These are phyloP conservation scores for Gossypium australe DNA, from an alignment of 345 rosid species.

Conservation along the genomic window DNA sequence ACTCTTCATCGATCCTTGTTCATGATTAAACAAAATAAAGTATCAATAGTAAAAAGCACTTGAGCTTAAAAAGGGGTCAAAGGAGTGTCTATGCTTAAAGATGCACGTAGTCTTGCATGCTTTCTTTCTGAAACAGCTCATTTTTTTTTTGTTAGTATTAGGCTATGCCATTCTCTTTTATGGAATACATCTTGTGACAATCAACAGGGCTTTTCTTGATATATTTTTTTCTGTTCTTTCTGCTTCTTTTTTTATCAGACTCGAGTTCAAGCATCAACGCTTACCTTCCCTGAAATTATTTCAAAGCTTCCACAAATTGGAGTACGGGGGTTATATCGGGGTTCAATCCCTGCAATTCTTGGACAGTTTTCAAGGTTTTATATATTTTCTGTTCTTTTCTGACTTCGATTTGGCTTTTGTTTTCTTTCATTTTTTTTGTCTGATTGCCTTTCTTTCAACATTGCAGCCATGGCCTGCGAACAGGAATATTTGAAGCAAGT, in stretches of 20 bases:
- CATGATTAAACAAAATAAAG: neutral
- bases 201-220: slow-evolving; percentile 2
- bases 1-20: neutral
- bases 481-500: slow-evolving; percentile 91
- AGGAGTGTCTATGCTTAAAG: neutral
- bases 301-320: slow-evolving; percentile 93
- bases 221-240: neutral
- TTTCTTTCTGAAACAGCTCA: neutral
- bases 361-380: slow-evolving; percentile 95
- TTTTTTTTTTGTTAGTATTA: neutral
- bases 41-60: no score
- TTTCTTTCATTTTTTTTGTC: slow-evolving; percentile 4
- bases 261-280: slow-evolving; percentile 91
- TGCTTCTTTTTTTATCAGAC: slow-evolving; percentile 44
- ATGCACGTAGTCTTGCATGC: neutral
- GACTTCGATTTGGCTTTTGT: neutral
- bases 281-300: slow-evolving; percentile 74
- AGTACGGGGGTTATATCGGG: slow-evolving; percentile 74
- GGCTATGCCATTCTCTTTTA: neutral
- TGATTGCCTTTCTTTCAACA: slow-evolving; percentile 14
- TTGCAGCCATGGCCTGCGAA: slow-evolving; percentile 88
- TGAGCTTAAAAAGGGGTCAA: neutral
- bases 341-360: slow-evolving; percentile 92
- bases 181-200: neutral
- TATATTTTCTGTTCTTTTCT: slow-evolving; percentile 5